These are phyloP conservation scores for Populus pruinosa DNA, from an alignment of 345 rosid species.

Conservation along the genomic window DNA sequence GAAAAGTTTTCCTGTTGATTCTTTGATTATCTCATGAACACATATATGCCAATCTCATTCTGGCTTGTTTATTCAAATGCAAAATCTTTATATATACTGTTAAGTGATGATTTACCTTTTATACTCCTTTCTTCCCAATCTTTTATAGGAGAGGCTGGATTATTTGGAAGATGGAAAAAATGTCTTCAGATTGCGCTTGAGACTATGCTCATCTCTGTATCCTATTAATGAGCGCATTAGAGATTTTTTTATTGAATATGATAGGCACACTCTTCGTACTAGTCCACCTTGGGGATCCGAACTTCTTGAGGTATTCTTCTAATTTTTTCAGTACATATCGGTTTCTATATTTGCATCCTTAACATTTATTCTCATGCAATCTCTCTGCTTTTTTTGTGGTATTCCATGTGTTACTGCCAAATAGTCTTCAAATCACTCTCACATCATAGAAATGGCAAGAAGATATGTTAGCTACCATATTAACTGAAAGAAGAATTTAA, in stretches of 20 bases:
- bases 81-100: neutral
- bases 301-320: constrained; percentile 80
- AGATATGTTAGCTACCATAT: neutral
- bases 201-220: constrained; percentile 89
- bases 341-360: neutral
- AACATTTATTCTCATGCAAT: neutral
- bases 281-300: constrained; percentile 99
- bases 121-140: constrained; percentile 3
- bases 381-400: neutral
- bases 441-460: neutral
- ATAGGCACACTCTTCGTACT: constrained; percentile 91
- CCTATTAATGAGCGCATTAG: constrained; percentile 92
- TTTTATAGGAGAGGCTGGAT: constrained; percentile 83
- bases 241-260: constrained; percentile 97
- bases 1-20: no score
- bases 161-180: constrained; percentile 95
- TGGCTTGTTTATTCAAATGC: no score
- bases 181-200: constrained; percentile 75
- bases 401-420: no score
- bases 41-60: no score
- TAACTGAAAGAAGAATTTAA: neutral
- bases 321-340: neutral
- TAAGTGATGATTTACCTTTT: neutral
- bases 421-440: neutral
- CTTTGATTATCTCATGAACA: no score